Percentiles rank a stretch among this genome's conserved stretches.
phyloP scores from a whole-genome alignment of 192 early-diverging fungal genomes.

The Bifiguratus adelaidae region DNA sequence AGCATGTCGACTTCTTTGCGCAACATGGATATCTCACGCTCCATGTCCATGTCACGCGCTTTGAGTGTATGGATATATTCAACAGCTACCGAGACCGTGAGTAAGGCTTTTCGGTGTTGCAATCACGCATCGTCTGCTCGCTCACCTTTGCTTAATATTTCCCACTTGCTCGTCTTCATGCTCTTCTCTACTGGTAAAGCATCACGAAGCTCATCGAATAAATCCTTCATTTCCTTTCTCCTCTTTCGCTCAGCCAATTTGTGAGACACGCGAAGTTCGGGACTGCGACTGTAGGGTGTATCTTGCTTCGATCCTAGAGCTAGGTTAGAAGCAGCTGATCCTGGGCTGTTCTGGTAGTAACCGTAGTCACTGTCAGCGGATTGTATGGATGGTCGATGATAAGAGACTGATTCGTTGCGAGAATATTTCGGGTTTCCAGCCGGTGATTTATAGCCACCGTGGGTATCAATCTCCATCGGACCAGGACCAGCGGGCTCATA shows the following conservation, averaged over 20 bases:
- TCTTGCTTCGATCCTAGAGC: slow-evolving; percentile 12
- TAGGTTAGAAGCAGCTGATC: slow-evolving; percentile 1
- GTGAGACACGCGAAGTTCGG: slow-evolving; percentile 76
- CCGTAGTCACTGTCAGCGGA: not conserved
- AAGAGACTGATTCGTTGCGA: slow-evolving; percentile 8
- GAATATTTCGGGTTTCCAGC: slow-evolving; percentile 1
- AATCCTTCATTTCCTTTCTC: slow-evolving; percentile 83
- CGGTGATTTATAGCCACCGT: slow-evolving; percentile 5
- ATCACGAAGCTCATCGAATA: slow-evolving; percentile 79
- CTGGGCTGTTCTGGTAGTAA: slow-evolving; percentile 9
- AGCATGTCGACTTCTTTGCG: slow-evolving; percentile 17
- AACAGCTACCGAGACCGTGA: slow-evolving; percentile 23
- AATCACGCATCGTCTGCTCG: not conserved
- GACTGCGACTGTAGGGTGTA: slow-evolving; percentile 56
- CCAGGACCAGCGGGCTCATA: slow-evolving; percentile 5
- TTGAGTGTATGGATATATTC: slow-evolving; percentile 40
- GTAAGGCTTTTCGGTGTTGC: slow-evolving; percentile 2
- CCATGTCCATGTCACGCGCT: slow-evolving; percentile 31
- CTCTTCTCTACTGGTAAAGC: slow-evolving; percentile 68
- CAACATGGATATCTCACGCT: slow-evolving; percentile 31
- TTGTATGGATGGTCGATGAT: slow-evolving; percentile 11
- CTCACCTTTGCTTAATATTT: slow-evolving; percentile 78
- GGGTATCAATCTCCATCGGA: slow-evolving; percentile 8
- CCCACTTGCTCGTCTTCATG: slow-evolving; percentile 83
- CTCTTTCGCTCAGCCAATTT: slow-evolving; percentile 82